These are phyloP conservation scores for Kandelia obovata DNA, from an alignment of 345 rosid species.

Conservation along the genomic window DNA sequence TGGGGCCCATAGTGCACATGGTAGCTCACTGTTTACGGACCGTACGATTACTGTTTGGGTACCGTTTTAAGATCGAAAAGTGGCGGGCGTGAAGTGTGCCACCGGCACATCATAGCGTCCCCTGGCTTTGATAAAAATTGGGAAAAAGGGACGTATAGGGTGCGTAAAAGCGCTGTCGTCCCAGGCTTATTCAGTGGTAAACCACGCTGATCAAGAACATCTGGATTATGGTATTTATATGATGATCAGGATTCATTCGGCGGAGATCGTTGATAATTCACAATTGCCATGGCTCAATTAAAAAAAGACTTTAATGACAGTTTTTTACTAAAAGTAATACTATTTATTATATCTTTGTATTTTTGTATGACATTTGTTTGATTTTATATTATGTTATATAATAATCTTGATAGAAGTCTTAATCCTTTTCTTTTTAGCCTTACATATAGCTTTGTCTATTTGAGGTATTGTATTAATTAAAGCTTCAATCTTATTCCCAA, in stretches of 20 bases:
- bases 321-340: too few relatives aligned
- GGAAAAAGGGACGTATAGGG: slow-evolving; percentile 21
- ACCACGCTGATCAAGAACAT: not conserved
- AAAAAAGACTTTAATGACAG: too few relatives aligned
- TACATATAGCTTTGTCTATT: too few relatives aligned
- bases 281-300: too few relatives aligned
- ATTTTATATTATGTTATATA: too few relatives aligned
- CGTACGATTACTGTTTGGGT: slow-evolving; percentile 19
- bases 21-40: slow-evolving; percentile 14
- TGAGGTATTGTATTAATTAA: too few relatives aligned
- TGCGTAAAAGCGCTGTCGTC: not conserved
- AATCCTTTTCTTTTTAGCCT: too few relatives aligned
- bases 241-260: not conserved
- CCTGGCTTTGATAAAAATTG: not conserved
- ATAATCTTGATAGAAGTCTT: too few relatives aligned
- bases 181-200: not conserved
- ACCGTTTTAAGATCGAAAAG: not conserved
- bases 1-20: not conserved
- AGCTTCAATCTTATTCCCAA: too few relatives aligned
- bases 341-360: too few relatives aligned
- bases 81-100: not conserved
- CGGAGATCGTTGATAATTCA: too few relatives aligned
- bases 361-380: too few relatives aligned
- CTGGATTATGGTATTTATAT: not conserved
- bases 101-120: slow-evolving; percentile 2